Evolutionary conservation across 2,329 filamentous ascomycete species (phyloP).

Genomic region (Trichophyton verrucosum): DNA sequence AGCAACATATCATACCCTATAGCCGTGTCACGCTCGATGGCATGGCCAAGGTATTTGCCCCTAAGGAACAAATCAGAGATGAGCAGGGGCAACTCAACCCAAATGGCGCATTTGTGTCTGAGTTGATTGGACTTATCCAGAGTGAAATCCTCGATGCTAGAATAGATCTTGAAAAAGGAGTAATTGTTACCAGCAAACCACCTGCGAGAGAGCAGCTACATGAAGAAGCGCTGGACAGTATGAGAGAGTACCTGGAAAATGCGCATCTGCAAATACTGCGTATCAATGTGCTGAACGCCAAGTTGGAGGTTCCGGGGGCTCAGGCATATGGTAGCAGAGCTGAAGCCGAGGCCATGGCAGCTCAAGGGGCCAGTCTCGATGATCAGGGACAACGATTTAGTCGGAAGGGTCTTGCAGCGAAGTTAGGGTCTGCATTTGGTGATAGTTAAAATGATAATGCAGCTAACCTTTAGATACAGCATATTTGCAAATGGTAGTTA

Average conservation of each 20-base stretch:
- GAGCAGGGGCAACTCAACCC: conserved; percentile 15
- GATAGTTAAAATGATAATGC: background rate
- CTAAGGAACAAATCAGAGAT: conserved; percentile 49
- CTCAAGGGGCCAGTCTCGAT: background rate
- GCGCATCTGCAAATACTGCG: conserved; percentile 64
- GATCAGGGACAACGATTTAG: background rate
- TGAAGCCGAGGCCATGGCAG: background rate
- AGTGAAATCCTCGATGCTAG: conserved; percentile 59
- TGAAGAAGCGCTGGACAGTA: conserved; percentile 51
- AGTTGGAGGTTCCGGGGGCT: conserved; percentile 52
- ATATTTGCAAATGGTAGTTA: background rate
- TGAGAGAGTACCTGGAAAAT: conserved; percentile 60
- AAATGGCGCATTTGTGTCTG: conserved; percentile 35
- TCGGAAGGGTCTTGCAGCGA: background rate
- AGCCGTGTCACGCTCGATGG: conserved; percentile 71
- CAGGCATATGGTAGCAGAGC: background rate
- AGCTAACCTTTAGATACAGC: background rate
- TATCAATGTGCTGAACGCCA: conserved; percentile 62
- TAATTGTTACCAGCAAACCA: conserved; percentile 59
- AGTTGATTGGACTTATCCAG: conserved; percentile 69
- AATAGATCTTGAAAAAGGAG: conserved; percentile 71
- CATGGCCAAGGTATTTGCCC: conserved; percentile 64
- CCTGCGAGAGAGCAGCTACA: conserved; percentile 61
- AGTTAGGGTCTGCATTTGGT: background rate
- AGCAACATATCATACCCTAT: conserved; percentile 85